Base-by-base conservation (phyloP, 345 rosid species). In the Geranium brycei region DNA sequence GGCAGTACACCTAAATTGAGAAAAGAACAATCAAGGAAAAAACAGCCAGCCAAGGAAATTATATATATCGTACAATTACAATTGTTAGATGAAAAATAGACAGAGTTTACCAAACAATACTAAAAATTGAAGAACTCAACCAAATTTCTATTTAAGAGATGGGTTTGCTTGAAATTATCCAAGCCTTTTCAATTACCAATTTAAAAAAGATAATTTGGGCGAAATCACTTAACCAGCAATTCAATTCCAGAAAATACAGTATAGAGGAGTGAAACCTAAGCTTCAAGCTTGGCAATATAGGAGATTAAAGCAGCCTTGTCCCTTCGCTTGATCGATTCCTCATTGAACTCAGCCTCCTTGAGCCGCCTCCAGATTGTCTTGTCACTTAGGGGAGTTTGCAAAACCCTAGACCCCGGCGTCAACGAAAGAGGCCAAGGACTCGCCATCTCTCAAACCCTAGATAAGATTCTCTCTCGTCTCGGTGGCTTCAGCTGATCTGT, bases 221-320 rank as follows among this genome's bases (percentile, higher is more conserved):
- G 13, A 47, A 6, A 8, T 47, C 53, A 47, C 13, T 23, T 47
- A 2, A 47, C 13, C 5, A 59, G 1, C 17, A 19, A 28, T 23
- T 23, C 28, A 23, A 23, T 16, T 18, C 12, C 13, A 31, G 17
- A 68, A 12, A 23, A 4, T n/a, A n/a, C n/a, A 35, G 10, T 35
- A 7, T 30, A 76, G 5, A 30, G 31, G 19, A 63, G 63, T n/a
- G 72, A 57, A 75, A 87, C 96, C 98, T 91, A 88, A 55, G 96
- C 71, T 83, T 91, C 98, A 2, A 91, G 89, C 69, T 87, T 87
- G 16, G 95, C 91, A 59, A 91, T 91, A 64, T 89, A 91, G 1
- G 89, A 85, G n/a, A 91, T 81, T 17, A 91, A 77, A 30, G 98
- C 86, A 3, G 95, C 95, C 72, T 91, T 91, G 73, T 91, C 98